Evolutionary conservation across 352 stramenopile species (phyloP).

Genomic region (Elongisporangium undulatum): DNA sequence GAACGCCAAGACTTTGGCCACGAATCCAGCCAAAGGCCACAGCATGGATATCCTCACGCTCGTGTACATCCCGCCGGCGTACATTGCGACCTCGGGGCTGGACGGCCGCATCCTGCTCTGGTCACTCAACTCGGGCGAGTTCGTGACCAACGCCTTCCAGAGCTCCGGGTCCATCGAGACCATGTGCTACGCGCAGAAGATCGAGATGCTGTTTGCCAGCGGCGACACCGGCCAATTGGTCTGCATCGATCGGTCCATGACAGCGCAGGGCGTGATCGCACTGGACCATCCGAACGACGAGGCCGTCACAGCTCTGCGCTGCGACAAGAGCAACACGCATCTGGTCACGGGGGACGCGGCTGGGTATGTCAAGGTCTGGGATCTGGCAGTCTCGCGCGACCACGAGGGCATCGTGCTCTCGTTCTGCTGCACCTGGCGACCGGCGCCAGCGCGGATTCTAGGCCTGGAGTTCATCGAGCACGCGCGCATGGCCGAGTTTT

Average conservation of each 20-base stretch:
- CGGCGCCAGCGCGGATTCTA: constrained; percentile 30
- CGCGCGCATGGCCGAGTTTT: constrained; percentile 48
- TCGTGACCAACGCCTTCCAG: constrained; percentile 57
- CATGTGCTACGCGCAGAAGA: constrained; percentile 63
- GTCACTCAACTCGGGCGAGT: constrained; percentile 75
- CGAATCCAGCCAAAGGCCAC: constrained; percentile 34
- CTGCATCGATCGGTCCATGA: constrained; percentile 67
- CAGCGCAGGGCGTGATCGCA: constrained; percentile 36
- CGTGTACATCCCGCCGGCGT: constrained; percentile 64
- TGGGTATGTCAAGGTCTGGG: constrained; percentile 63
- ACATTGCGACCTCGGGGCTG: constrained; percentile 60
- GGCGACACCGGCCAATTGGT: constrained; percentile 59
- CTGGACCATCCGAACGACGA: constrained; percentile 33
- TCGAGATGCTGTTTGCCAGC: constrained; percentile 66
- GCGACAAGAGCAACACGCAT: constrained; percentile 56
- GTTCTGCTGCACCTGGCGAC: constrained; percentile 51
- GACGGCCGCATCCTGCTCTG: constrained; percentile 74
- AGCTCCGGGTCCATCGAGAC: constrained; percentile 57
- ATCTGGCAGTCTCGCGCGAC: constrained; percentile 40
- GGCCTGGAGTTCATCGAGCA: constrained; percentile 64
- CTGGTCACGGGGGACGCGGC: constrained; percentile 52
- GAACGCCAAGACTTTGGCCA: constrained; percentile 16
- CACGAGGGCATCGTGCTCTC: constrained; percentile 60
- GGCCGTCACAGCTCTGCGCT: constrained; percentile 42
- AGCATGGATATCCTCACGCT: constrained; percentile 66